These are phyloP conservation scores for Pythium sukuiense DNA, from an alignment of 352 stramenopile species.

Conservation along the genomic window DNA sequence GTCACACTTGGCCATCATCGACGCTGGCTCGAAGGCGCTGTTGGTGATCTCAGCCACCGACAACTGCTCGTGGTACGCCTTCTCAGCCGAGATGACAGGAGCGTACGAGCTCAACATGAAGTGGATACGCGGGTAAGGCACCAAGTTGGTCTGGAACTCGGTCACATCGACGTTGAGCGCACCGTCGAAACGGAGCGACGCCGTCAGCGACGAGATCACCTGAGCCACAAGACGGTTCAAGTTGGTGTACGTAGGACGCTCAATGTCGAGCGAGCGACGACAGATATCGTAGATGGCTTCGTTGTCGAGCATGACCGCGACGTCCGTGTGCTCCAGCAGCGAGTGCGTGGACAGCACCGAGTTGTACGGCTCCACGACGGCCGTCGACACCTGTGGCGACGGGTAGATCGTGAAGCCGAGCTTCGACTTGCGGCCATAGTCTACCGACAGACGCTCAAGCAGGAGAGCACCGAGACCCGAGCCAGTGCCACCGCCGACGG, in stretches of 20 bases:
- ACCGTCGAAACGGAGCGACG: constrained; percentile 97
- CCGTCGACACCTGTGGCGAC: constrained; percentile 95
- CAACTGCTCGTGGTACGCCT: constrained; percentile 97
- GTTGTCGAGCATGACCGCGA: constrained; percentile 98
- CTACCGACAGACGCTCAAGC: constrained; percentile 95
- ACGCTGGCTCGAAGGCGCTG: constrained; percentile 96
- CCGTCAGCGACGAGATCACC: constrained; percentile 97
- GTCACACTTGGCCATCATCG: constrained; percentile 99
- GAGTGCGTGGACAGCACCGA: constrained; percentile 97
- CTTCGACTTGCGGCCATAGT: constrained; percentile 98
- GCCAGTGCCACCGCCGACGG: constrained; percentile 96
- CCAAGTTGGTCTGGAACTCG: constrained; percentile 99
- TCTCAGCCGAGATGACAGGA: constrained; percentile 97
- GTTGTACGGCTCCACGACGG: constrained; percentile 99
- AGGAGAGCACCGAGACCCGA: constrained; percentile 97
- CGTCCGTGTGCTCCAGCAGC: constrained; percentile 97
- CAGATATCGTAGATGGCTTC: constrained; percentile 99
- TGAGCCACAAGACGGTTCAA: constrained; percentile 98
- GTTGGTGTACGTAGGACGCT: constrained; percentile 99
- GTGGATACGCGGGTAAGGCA: constrained; percentile 99
- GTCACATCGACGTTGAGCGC: constrained; percentile 98
- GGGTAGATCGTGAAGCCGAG: constrained; percentile 97
- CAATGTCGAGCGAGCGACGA: constrained; percentile 96
- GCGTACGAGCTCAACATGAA: constrained; percentile 99
- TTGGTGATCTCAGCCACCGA: constrained; percentile 99